Conservation (phyloP, 345 rosid species). For the Arabidopsis arenosa region DNA sequence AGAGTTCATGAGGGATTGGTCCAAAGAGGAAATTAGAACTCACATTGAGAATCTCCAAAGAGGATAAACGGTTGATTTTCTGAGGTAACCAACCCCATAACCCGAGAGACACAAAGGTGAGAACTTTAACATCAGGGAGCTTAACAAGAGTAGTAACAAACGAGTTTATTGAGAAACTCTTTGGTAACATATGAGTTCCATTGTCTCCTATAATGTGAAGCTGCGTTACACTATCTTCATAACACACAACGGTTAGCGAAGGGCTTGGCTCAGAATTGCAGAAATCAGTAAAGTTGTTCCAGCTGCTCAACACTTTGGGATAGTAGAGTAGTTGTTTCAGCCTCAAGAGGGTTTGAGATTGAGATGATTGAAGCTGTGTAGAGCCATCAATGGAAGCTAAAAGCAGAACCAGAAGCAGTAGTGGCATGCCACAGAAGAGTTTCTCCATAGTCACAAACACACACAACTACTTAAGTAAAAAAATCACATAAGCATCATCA, state of each 20-base stretch:
- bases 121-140: slow-evolving; percentile 82
- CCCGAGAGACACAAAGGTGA: slow-evolving; percentile 82
- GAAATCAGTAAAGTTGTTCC: slow-evolving; percentile 81
- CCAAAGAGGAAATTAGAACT: slow-evolving; percentile 80
- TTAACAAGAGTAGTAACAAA: slow-evolving; percentile 73
- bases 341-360: slow-evolving; percentile 70
- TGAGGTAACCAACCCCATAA: slow-evolving; percentile 90
- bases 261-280: slow-evolving; percentile 75
- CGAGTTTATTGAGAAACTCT: slow-evolving; percentile 77
- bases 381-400: slow-evolving; percentile 52
- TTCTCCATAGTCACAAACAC: slow-evolving; percentile 50
- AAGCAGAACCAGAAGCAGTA: slow-evolving; percentile 50
- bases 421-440: slow-evolving; percentile 41
- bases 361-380: slow-evolving; percentile 76
- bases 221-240: slow-evolving; percentile 79
- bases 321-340: slow-evolving; percentile 67
- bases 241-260: slow-evolving; percentile 79
- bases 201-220: slow-evolving; percentile 72
- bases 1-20: slow-evolving; percentile 67
- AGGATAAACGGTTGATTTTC: slow-evolving; percentile 64
- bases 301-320: slow-evolving; percentile 64
- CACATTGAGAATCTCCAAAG: slow-evolving; percentile 82
- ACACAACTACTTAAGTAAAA: slow-evolving; percentile 12
- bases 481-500: slow-evolving; percentile 25
- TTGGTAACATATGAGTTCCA: slow-evolving; percentile 57